A percentile compares a stretch with the other conserved stretches of the same genome.
phyloP scores from a whole-genome alignment of 805 yeast species.

The Ogataea sp. region DNA sequence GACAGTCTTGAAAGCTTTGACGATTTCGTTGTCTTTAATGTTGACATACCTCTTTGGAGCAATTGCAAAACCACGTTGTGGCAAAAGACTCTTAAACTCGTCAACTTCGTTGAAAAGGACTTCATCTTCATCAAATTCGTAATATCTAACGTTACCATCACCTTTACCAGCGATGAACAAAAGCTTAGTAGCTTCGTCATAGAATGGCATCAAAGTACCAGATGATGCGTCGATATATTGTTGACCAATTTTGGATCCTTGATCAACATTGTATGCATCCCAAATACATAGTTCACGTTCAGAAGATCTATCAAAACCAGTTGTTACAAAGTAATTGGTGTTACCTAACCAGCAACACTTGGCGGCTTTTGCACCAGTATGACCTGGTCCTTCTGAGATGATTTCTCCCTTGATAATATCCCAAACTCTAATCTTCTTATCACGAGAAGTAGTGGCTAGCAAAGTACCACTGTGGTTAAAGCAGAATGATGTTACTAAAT shows the following conservation, averaged over 20 bases:
- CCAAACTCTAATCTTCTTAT: constrained; percentile 87
- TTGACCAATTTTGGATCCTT: constrained; percentile 88
- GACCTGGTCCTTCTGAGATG: constrained; percentile 81
- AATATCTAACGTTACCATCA: constrained; percentile 95
- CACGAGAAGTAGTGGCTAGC: constrained; percentile 85
- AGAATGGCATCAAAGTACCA: constrained; percentile 89
- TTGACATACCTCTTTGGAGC: constrained; percentile 79
- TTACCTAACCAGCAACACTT: constrained; percentile 90
- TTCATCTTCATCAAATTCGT: constrained; percentile 58
- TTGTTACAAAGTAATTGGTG: constrained; percentile 76
- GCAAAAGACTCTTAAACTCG: constrained; percentile 83
- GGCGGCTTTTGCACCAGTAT: constrained; percentile 85
- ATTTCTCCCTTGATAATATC: constrained; percentile 71
- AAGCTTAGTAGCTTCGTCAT: constrained; percentile 71
- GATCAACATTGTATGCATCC: constrained; percentile 67
- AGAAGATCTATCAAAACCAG: constrained; percentile 88
- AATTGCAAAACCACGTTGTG: constrained; percentile 93
- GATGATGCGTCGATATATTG: constrained; percentile 81
- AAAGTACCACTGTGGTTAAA: constrained; percentile 86
- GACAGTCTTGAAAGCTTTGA: constrained; percentile 78
- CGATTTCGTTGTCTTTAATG: constrained; percentile 76
- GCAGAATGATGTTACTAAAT: constrained; percentile 85
- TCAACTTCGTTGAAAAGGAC: constrained; percentile 78
- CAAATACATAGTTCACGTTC: constrained; percentile 95
- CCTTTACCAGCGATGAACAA: constrained; percentile 94